Conservation (phyloP, 768 basidiomycete genomes). For the Phallus indusiatus region DNA sequence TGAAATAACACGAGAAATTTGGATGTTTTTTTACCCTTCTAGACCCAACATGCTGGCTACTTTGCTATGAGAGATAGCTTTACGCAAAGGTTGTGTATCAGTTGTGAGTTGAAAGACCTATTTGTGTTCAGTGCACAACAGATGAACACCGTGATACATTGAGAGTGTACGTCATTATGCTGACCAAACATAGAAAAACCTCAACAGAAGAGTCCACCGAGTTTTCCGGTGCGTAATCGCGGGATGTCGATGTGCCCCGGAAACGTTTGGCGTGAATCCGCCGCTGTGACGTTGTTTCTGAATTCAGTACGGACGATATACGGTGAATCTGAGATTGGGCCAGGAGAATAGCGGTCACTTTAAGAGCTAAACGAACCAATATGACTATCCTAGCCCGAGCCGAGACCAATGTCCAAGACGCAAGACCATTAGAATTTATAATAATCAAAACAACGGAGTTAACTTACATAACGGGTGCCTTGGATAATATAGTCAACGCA, state of each 20-base stretch:
- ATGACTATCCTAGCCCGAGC: conserved; percentile 46
- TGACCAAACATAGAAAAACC: too few species aligned
- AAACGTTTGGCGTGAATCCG: conserved; percentile 52
- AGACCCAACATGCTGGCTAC: conserved; percentile 86
- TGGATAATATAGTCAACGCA: conserved; percentile 45
- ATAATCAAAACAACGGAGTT: not conserved
- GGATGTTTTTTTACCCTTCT: conserved; percentile 59
- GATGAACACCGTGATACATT: not conserved
- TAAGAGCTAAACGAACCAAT: conserved; percentile 36
- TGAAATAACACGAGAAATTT: not conserved
- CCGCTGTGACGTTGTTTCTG: conserved; percentile 65
- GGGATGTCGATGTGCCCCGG: conserved; percentile 85
- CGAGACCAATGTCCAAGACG: too few species aligned
- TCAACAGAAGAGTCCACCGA: conserved; percentile 93
- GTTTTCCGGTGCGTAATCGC: conserved; percentile 63
- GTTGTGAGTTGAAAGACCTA: conserved; percentile 60
- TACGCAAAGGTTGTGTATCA: conserved; percentile 42
- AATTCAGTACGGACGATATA: conserved; percentile 46
- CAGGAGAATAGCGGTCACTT: not conserved
- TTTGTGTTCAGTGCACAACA: not conserved
- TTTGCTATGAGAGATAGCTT: conserved; percentile 58
- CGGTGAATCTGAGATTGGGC: conserved; percentile 53
- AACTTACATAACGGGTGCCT: conserved; percentile 67
- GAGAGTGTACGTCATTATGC: conserved; percentile 53
- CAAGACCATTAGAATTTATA: not conserved